Evolutionary conservation across 495 filamentous ascomycete genomes (phyloP).

Genomic region (Penicillium ochrochloron): DNA sequence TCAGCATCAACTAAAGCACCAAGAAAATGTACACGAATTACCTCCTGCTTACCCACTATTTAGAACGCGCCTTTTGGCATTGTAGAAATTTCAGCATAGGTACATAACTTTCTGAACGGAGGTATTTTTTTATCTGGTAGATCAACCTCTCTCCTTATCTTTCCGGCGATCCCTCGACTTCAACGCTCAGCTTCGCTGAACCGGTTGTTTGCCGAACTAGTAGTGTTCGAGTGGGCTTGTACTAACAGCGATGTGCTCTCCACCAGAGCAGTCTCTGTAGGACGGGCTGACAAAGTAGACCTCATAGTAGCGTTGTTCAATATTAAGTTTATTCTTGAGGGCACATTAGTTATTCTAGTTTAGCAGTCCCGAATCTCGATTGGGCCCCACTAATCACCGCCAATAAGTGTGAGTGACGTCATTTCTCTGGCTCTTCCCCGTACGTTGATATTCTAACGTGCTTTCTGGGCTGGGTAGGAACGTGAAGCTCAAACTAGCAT

Average conservation of each 20-base stretch:
- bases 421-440: too few relatives aligned
- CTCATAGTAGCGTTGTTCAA: constrained; percentile 2
- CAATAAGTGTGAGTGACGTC: too few relatives aligned
- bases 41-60: background rate
- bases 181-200: constrained; percentile 9
- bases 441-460: too few relatives aligned
- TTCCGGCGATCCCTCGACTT: constrained; percentile 6
- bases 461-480: too few relatives aligned
- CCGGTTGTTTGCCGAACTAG: constrained; percentile 5
- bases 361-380: too few relatives aligned
- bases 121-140: constrained; percentile 7
- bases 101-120: constrained; percentile 8
- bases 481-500: too few relatives aligned
- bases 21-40: constrained; percentile 5
- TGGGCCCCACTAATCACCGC: too few relatives aligned
- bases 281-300: constrained; percentile 4
- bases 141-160: constrained; percentile 9
- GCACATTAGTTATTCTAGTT: constrained; percentile 3
- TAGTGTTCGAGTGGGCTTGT: constrained; percentile 9
- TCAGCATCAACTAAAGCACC: constrained; percentile 3
- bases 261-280: background rate
- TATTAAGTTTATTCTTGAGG: constrained; percentile 7
- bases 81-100: constrained; percentile 7
- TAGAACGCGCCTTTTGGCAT: constrained; percentile 4
- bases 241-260: constrained; percentile 3